phyloP scores from a whole-genome alignment of 208 protist genomes.

The Vickermania spadyakhi region DNA sequence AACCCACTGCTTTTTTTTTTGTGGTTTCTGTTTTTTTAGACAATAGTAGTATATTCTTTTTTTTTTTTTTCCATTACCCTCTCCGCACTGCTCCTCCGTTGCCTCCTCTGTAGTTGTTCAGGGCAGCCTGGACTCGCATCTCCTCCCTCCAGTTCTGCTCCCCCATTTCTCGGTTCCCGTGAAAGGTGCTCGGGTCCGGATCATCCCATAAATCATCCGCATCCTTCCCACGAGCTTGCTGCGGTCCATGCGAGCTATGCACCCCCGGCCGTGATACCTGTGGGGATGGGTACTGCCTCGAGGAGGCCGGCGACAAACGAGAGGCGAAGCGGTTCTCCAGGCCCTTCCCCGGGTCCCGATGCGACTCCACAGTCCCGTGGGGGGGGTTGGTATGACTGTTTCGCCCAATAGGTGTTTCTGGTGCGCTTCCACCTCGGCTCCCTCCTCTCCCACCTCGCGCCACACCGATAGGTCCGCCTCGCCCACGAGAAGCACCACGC shows the following conservation, averaged over 20 bases:
- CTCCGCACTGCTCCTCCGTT: too few species aligned
- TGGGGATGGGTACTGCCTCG: not conserved
- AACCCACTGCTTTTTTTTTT: too few species aligned
- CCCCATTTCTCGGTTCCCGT: slow-evolving; percentile 43
- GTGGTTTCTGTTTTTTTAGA: too few species aligned
- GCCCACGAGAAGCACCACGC: slow-evolving; percentile 4
- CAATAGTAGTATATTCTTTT: too few species aligned
- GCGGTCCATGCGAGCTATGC: slow-evolving; percentile 7
- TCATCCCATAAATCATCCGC: slow-evolving; percentile 53
- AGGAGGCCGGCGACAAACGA: not conserved
- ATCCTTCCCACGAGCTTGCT: slow-evolving; percentile 3
- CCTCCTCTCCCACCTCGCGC: too few species aligned
- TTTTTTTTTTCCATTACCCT: too few species aligned
- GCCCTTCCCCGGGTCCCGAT: not conserved
- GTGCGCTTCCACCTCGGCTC: slow-evolving; percentile 2
- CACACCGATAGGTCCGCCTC: too few species aligned
- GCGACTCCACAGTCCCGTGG: not conserved
- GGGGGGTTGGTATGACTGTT: slow-evolving; percentile 9
- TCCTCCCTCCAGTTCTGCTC: slow-evolving; percentile 80
- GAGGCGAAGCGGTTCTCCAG: not conserved
- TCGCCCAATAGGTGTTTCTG: slow-evolving; percentile 2
- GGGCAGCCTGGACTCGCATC: slow-evolving; percentile 11
- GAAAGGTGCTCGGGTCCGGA: slow-evolving; percentile 58
- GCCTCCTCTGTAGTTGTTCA: too few species aligned
- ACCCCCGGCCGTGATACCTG: slow-evolving; percentile 1